Conservation (phyloP, 1,284 basidiomycete genomes). For the Malassezia psittaci region DNA sequence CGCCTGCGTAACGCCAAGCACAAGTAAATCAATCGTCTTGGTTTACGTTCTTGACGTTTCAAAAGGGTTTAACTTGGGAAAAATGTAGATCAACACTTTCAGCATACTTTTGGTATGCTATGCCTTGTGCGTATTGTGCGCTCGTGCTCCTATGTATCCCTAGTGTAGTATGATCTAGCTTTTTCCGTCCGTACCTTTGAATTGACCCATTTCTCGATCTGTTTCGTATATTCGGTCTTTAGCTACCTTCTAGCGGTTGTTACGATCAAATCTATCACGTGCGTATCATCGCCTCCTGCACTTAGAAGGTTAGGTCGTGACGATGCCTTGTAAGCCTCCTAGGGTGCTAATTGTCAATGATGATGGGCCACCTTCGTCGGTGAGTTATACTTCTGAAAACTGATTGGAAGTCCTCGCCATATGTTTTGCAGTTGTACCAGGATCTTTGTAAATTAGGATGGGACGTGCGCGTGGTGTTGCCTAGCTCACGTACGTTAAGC, state of each 20-base stretch:
- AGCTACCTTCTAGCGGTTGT: no score
- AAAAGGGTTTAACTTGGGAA: slow-evolving; percentile 15
- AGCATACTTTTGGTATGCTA: background rate
- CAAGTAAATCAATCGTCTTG: slow-evolving; percentile 22
- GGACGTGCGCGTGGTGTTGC: slow-evolving; percentile 41
- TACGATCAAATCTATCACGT: no score
- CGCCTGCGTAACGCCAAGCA: slow-evolving; percentile 37
- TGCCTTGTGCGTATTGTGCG: background rate
- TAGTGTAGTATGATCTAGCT: slow-evolving; percentile 10
- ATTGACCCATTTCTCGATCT: slow-evolving; percentile 9
- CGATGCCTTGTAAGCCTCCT: background rate
- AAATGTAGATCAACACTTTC: slow-evolving; percentile 4
- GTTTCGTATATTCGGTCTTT: no score
- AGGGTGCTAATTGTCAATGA: slow-evolving; percentile 43
- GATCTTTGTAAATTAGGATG: slow-evolving; percentile 28
- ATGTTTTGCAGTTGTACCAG: slow-evolving; percentile 37
- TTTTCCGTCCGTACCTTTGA: slow-evolving; percentile 11
- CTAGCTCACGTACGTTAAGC: slow-evolving; percentile 25
- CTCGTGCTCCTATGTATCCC: slow-evolving; percentile 9
- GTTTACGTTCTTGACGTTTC: background rate
- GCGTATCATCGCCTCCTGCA: no score
- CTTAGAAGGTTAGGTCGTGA: no score
- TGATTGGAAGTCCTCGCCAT: slow-evolving; percentile 24
- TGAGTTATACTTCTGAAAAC: background rate
- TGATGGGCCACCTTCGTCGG: slow-evolving; percentile 37